phyloP scores from a whole-genome alignment of 192 early-diverging fungal species.

The Coemansia sp. region DNA sequence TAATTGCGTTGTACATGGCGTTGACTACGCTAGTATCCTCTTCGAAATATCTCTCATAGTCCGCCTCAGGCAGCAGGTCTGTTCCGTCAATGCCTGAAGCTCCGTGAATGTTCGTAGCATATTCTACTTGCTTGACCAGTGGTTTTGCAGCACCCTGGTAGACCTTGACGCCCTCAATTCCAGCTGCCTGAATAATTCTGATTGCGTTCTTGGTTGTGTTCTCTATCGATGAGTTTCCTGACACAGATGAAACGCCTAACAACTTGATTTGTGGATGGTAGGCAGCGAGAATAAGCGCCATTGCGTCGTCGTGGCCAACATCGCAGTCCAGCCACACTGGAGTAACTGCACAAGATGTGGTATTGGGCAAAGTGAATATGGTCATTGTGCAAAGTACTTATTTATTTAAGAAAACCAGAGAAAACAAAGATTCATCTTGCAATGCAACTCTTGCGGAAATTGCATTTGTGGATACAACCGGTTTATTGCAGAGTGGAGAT shows the following conservation, averaged over 20 bases:
- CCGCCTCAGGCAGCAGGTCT: constrained; percentile 10
- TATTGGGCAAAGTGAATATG: neutral
- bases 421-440: too few relatives aligned
- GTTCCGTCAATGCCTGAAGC: constrained; percentile 18
- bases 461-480: too few relatives aligned
- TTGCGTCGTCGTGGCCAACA: constrained; percentile 39
- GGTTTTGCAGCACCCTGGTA: constrained; percentile 32
- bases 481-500: too few relatives aligned
- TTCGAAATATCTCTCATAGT: constrained; percentile 18
- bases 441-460: too few relatives aligned
- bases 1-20: constrained; percentile 28
- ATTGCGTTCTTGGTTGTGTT: constrained; percentile 30
- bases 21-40: constrained; percentile 13
- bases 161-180: constrained; percentile 27
- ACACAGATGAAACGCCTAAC: constrained; percentile 26
- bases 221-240: constrained; percentile 23
- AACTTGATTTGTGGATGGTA: constrained; percentile 31
- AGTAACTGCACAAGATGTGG: neutral
- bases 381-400: too few relatives aligned
- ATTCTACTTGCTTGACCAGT: constrained; percentile 10
- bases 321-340: constrained; percentile 47
- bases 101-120: constrained; percentile 27
- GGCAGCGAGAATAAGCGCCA: constrained; percentile 33
- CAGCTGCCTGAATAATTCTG: constrained; percentile 24
- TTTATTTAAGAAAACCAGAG: too few relatives aligned